Conservation (phyloP, 805 yeast genomes). For the Saccharomycopsis capsularis region DNA sequence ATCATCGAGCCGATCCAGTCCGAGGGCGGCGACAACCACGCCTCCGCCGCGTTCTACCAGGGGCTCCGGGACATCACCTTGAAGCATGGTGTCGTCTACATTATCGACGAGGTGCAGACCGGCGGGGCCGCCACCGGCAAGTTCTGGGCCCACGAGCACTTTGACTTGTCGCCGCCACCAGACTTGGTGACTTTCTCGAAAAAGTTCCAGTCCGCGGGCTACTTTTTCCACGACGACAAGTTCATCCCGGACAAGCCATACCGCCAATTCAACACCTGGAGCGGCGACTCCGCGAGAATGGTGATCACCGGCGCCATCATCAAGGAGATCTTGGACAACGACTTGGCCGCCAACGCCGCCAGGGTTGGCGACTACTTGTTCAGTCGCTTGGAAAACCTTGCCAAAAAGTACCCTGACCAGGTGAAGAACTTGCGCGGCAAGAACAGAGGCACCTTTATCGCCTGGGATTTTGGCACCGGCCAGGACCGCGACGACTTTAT, state of each 20-base stretch:
- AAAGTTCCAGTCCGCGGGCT: constrained; percentile 70
- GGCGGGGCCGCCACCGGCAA: constrained; percentile 71
- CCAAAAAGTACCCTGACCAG: constrained; percentile 33
- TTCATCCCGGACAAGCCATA: constrained; percentile 55
- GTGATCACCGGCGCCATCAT: constrained; percentile 55
- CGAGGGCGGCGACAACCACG: constrained; percentile 75
- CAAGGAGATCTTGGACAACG: constrained; percentile 44
- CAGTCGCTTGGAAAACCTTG: constrained; percentile 33
- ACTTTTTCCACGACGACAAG: constrained; percentile 52
- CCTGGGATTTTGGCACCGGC: constrained; percentile 48
- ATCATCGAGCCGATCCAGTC: constrained; percentile 60
- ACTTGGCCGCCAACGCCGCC: constrained; percentile 42
- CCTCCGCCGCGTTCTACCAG: constrained; percentile 54
- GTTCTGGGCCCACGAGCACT: constrained; percentile 69
- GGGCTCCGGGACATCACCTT: constrained; percentile 52
- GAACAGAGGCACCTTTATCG: constrained; percentile 49
- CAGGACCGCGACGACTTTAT: constrained; percentile 43
- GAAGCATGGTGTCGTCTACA: constrained; percentile 51
- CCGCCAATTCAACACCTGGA: constrained; percentile 74
- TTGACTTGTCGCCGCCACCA: constrained; percentile 53
- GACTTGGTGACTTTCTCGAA: constrained; percentile 68
- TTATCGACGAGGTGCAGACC: constrained; percentile 68
- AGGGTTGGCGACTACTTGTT: constrained; percentile 51
- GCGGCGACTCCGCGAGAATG: constrained; percentile 69
- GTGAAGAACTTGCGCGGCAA: constrained; percentile 54